Evolutionary conservation across 2,329 filamentous ascomycete species (phyloP).

Genomic region (Aspergillus proliferans): DNA sequence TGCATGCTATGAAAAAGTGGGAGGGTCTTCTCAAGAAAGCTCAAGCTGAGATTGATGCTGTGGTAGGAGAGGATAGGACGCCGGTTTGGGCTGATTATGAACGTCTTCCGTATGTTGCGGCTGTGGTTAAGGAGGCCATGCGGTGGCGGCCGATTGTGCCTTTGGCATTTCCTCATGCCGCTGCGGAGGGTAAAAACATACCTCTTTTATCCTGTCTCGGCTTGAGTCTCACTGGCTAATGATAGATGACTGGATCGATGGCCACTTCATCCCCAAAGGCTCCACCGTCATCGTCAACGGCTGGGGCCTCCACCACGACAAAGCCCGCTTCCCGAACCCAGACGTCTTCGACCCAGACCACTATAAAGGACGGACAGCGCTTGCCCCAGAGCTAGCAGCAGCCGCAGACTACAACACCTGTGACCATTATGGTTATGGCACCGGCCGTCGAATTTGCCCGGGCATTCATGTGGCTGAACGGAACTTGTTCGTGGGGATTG

Average conservation of each 20-base stretch:
- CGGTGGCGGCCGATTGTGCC: constrained; percentile 51
- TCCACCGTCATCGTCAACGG: constrained; percentile 39
- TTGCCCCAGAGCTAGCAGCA: constrained; percentile 29
- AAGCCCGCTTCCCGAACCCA: constrained; percentile 31
- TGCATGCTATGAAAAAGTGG: constrained; percentile 47
- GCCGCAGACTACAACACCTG: constrained; percentile 20
- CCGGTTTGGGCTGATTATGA: constrained; percentile 46
- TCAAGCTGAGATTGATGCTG: constrained; percentile 45
- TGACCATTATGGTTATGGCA: constrained; percentile 45
- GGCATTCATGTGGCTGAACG: constrained; percentile 48
- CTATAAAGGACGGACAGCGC: constrained; percentile 11
- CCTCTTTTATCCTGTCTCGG: neutral
- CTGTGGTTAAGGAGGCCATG: constrained; percentile 52
- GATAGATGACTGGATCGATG: constrained; percentile 37
- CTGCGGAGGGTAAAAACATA: constrained; percentile 17
- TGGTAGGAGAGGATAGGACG: constrained; percentile 44
- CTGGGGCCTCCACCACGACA: constrained; percentile 46
- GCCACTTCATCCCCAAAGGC: constrained; percentile 43
- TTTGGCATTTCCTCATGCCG: constrained; percentile 48
- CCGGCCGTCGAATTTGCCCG: constrained; percentile 43
- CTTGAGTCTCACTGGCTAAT: constrained; percentile 10
- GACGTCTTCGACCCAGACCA: constrained; percentile 29
- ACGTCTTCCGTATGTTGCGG: constrained; percentile 49
- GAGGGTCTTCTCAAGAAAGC: constrained; percentile 42
- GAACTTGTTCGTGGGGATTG: constrained; percentile 41